phyloP scores from a whole-genome alignment of 129 eudicot genomes.

The Silybum marianum region DNA sequence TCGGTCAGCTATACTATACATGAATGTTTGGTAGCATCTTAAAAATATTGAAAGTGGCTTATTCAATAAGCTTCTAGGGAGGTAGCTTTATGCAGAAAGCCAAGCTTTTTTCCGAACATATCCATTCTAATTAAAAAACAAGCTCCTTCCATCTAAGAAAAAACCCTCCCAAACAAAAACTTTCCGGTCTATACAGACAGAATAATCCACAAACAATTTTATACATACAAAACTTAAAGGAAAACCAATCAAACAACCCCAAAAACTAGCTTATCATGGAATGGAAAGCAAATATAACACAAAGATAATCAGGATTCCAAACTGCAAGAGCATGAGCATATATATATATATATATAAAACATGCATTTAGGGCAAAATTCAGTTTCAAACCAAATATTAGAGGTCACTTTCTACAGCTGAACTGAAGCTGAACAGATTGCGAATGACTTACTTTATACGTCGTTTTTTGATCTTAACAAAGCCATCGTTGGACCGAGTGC shows the following conservation, averaged over 20 bases:
- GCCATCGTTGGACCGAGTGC: conserved; percentile 75
- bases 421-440: conserved; percentile 5
- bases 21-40: background rate
- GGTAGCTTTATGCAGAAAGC: background rate
- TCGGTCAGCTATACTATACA: background rate
- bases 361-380: conserved; percentile 3
- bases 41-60: background rate
- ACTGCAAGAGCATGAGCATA: background rate
- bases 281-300: too few species aligned
- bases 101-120: background rate
- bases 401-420: background rate
- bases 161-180: background rate
- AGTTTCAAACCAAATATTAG: background rate
- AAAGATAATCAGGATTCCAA: background rate
- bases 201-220: background rate
- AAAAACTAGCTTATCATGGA: background rate
- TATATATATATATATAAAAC: too few species aligned
- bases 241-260: background rate
- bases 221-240: background rate
- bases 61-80: background rate
- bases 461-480: conserved; percentile 53
- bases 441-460: conserved; percentile 25
- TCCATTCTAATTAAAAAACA: background rate
- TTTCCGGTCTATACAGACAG: background rate
- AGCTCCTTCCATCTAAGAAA: too few species aligned